Conservation (phyloP, 148 eudicot species). For the Nepenthes mirabilis region DNA sequence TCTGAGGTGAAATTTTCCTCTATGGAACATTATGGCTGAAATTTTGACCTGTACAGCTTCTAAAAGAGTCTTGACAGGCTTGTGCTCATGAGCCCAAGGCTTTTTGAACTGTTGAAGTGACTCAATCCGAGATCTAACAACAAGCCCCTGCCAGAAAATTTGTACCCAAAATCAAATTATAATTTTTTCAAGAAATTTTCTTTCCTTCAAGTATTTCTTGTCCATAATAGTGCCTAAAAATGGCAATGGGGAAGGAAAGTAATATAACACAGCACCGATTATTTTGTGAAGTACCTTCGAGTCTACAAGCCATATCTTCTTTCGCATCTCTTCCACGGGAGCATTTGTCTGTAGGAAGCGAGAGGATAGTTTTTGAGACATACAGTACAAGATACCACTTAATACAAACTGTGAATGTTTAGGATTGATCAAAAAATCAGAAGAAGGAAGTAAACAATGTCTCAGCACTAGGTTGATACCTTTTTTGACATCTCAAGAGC, state of each 20-base stretch:
- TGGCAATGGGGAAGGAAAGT: too few species aligned
- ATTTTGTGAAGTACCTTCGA: constrained; percentile 40
- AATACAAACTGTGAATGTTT: neutral
- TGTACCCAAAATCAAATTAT: neutral
- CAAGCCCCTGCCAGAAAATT: constrained; percentile 39
- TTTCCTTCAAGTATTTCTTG: too few species aligned
- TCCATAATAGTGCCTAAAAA: too few species aligned
- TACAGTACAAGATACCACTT: too few species aligned
- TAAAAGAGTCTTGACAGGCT: constrained; percentile 49
- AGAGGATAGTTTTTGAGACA: neutral
- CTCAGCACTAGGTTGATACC: constrained; percentile 26
- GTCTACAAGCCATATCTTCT: constrained; percentile 95
- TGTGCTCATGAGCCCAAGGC: constrained; percentile 88
- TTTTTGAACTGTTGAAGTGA: constrained; percentile 78
- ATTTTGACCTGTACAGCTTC: constrained; percentile 63
- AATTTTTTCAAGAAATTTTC: too few species aligned
- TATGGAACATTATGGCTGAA: neutral
- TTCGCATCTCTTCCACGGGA: constrained; percentile 63
- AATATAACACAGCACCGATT: neutral
- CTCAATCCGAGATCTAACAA: constrained; percentile 63
- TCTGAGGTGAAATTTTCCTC: neutral
- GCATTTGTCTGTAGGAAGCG: constrained; percentile 32
- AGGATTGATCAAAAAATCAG: neutral
- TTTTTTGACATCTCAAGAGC: constrained; percentile 74
- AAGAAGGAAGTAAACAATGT: neutral